Evolutionary conservation across 495 filamentous ascomycete species (phyloP), one percentile per base, ranked within the genome.

Genomic region (Acidiella bohemica): DNA sequence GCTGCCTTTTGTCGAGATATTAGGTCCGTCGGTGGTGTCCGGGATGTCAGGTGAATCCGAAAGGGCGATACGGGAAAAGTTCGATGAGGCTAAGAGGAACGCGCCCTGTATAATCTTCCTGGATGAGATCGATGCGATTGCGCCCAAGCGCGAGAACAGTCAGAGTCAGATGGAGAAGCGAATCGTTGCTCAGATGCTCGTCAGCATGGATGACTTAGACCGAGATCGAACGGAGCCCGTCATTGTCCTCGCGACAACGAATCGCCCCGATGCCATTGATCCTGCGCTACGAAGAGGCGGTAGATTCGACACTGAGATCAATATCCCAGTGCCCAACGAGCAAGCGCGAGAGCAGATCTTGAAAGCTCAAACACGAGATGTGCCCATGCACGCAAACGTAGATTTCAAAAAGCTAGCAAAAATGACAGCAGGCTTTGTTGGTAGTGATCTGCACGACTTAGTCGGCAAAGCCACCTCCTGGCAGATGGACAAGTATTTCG

Each of bases 31-130:
- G 0, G 70, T 95, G 13, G 78, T 96, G 0, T 84, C 83, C 13
- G 88, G 90, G 2, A 94, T 93, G 80, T 94, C 86, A 12, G 88
- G 88, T 48, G 88, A 95, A 53, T 93, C 84, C 0, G 90, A 97
- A 60, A 92, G 93, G 65, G 86, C 85, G 41, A 73, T 97, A 34
- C 70, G 88, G 22, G 87, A 95, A 41, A 68, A 86, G 40, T 95
- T 95, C 49, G 76, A 94, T 16, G 83, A 93, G 54, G 90, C 90
- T 0, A 82, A 81, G 56, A 72, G 74, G 39, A 70, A 87, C 39
- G 90, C 90, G 2, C 90, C 90, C 1, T 94, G 87, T 54, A 64
- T 97, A 3, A 72, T 97, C 6, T 95, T 97, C 57, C 81, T 97
- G 42, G 90, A 95, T 51, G 90, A 97, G 58, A 93, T 95, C 45